These are phyloP conservation scores for Fraxinus pennsylvanica DNA, from an alignment of 257 asterid species.

Conservation along the genomic window DNA sequence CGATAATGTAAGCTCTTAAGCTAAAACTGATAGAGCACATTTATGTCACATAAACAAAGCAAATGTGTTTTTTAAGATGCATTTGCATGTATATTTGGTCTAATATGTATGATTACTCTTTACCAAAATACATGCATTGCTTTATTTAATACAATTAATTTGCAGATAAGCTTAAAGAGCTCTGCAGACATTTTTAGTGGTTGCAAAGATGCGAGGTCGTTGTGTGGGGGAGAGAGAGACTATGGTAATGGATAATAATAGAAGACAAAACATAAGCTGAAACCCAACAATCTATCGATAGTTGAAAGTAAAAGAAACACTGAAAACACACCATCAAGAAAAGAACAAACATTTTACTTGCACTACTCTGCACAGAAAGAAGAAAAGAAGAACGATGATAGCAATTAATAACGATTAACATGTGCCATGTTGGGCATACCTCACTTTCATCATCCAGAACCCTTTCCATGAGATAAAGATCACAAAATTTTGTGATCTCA, in stretches of 20 bases:
- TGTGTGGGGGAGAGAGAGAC: not conserved
- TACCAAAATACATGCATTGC: not conserved
- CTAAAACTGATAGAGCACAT: not conserved
- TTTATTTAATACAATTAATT: not conserved
- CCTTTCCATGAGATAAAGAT: slow-evolving; percentile 95
- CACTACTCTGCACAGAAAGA: not conserved
- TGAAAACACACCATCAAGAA: not conserved
- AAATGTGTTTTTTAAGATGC: not conserved
- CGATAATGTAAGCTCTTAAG: too few relatives aligned
- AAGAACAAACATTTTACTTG: not conserved
- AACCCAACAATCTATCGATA: not conserved
- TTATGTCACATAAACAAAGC: not conserved
- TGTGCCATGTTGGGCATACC: slow-evolving; percentile 37
- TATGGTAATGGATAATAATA: not conserved
- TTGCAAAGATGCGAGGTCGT: not conserved
- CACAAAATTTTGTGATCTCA: slow-evolving; percentile 85
- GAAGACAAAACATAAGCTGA: not conserved
- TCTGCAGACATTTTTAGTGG: not conserved
- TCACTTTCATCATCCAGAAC: slow-evolving; percentile 89
- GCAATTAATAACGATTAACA: not conserved
- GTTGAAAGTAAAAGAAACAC: not conserved
- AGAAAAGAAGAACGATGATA: slow-evolving; percentile 4
- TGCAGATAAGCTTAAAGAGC: not conserved
- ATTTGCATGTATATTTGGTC: not conserved
- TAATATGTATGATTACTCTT: not conserved